Evolutionary conservation across 169 alveolate species (phyloP).

Genomic region (Cryptosporidium baileyi): DNA sequence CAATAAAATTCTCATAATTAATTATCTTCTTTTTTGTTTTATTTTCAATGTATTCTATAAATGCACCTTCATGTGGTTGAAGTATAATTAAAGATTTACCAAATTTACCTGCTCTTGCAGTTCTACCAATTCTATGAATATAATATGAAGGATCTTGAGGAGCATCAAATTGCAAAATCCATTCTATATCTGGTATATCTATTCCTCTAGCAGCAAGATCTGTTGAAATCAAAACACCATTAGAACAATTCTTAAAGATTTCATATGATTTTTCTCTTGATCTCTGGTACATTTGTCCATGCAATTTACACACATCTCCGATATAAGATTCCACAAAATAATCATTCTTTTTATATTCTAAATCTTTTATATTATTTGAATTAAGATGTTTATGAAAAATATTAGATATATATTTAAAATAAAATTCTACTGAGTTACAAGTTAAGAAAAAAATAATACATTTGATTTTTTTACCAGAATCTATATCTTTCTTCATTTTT

Average conservation of each 20-base stretch:
- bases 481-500: conserved; percentile 60
- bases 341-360: not conserved
- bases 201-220: conserved; percentile 94
- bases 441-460: conserved; percentile 78
- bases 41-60: conserved; percentile 78
- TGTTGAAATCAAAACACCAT: conserved; percentile 87
- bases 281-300: conserved; percentile 83
- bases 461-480: not conserved
- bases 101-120: conserved; percentile 88
- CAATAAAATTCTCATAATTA: conserved; percentile 42
- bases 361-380: not conserved
- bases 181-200: conserved; percentile 91
- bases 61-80: conserved; percentile 81
- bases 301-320: conserved; percentile 78
- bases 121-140: conserved; percentile 91
- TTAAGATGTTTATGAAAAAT: conserved; percentile 1
- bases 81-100: conserved; percentile 85
- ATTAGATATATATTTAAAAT: conserved; percentile 30
- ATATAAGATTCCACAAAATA: conserved; percentile 5
- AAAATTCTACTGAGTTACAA: conserved; percentile 77
- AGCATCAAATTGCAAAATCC: conserved; percentile 94
- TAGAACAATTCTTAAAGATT: conserved; percentile 72
- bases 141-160: conserved; percentile 89
- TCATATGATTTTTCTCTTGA: conserved; percentile 80
- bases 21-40: conserved; percentile 76